Base-by-base conservation (phyloP, 2,329 filamentous ascomycete species). In the Taxawa tesnikishii region DNA sequence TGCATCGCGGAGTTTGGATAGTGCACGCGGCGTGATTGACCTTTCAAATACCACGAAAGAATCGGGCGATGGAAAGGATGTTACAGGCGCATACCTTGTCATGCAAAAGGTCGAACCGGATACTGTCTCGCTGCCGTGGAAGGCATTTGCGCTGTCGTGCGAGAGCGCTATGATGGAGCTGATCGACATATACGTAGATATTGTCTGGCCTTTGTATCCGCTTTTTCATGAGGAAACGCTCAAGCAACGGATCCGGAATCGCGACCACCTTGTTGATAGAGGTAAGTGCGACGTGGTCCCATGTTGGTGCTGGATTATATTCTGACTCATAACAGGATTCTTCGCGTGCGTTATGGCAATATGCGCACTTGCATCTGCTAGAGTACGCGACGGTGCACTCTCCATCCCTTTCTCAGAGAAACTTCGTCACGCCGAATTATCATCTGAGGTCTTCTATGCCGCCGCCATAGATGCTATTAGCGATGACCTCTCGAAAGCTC, bases 191-290 rank as follows among this genome's bases (percentile, higher is more conserved):
- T 70, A 68, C 50, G 64, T 67, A 45, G 62, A 68, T 36, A 57
- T 66, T 26, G 59, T 68, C n/a, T 69, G 69, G 45, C 66, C 66
- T 2, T 61, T 69, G 29, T 64, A 68, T 37, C 66, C 67, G 4
- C 49, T 70, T 15, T 70, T 70, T 40, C 63, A 70, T 42, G 56
- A 56, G 21, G 54, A 54, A n/a, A 60, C 58, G 12, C 54, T 65
- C 26, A 45, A 55, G 15, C 44, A 55, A 7, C 55, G 53, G 26
- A 45, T 68, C n/a, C 42, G 54, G 5, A 46, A 53, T 9, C 50
- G 53, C 12, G 56, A 67, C n/a, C 61, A 70, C 41, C 50, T 59
- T 5, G 47, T 39, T 3, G 52, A 63, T 37, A 33, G 27, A 14
- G 34, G 32, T 34, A 11, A 4, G 32, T 34, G 7, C 14, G 8